Conservation (phyloP, 2,329 filamentous ascomycete genomes). For the Ophiostoma ulmi region DNA sequence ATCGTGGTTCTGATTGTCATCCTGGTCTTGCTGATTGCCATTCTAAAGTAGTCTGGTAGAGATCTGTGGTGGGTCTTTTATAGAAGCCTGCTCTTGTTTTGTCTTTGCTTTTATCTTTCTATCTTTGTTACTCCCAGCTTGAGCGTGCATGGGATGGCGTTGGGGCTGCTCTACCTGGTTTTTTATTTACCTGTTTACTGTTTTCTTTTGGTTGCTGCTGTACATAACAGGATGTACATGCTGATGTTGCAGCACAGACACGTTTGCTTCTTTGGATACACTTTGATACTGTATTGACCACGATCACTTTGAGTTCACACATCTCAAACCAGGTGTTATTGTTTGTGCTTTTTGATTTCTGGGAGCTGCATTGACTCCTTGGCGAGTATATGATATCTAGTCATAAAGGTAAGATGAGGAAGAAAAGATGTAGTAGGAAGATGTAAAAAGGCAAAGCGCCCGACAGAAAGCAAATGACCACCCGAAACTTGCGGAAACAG, state of each 20-base stretch:
- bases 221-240: not conserved
- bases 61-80: not conserved
- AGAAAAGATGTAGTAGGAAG: not conserved
- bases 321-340: not conserved
- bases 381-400: not conserved
- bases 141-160: slow-evolving; percentile 13
- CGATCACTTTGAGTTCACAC: not conserved
- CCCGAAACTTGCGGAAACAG: not conserved
- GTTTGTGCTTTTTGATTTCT: not conserved
- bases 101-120: not conserved
- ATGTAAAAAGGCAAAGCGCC: not conserved
- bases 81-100: not conserved
- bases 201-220: not conserved
- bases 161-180: not conserved
- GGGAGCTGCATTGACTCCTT: not conserved
- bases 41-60: slow-evolving; percentile 57
- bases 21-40: slow-evolving; percentile 73
- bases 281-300: not conserved
- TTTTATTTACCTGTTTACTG: not conserved
- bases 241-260: not conserved
- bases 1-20: slow-evolving; percentile 80
- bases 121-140: not conserved
- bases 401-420: slow-evolving; percentile 4
- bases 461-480: not conserved
- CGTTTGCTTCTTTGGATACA: slow-evolving; percentile 15